phyloP scores from a whole-genome alignment of 2,329 filamentous ascomycete genomes.

The Colletotrichum kahawae region DNA sequence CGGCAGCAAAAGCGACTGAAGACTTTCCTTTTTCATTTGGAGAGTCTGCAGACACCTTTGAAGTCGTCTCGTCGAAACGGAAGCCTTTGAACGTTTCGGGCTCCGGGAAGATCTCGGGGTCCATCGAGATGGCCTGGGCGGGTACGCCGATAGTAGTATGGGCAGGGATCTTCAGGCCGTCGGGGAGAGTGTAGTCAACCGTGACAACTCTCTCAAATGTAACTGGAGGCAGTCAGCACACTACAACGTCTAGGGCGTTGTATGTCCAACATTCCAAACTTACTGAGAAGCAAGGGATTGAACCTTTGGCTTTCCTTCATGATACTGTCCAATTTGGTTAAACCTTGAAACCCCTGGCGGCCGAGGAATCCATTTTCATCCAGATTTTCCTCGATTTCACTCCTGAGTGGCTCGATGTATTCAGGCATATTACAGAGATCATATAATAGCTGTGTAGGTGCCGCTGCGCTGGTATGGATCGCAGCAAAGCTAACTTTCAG shows the following conservation, averaged over 20 bases:
- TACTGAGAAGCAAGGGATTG: background rate
- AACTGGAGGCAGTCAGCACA: background rate
- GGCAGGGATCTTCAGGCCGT: background rate
- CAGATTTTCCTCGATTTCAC: background rate
- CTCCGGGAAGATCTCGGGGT: background rate
- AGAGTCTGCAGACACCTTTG: background rate
- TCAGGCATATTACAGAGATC: conserved; percentile 24
- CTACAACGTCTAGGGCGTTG: background rate
- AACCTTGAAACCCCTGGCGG: background rate
- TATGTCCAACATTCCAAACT: background rate
- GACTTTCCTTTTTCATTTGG: background rate
- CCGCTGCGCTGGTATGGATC: conserved; percentile 31
- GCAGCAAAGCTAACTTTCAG: conserved; percentile 32
- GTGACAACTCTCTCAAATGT: background rate
- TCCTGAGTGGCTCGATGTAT: background rate
- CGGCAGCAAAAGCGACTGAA: too few relatives aligned
- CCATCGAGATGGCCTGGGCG: background rate
- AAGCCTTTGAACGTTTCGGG: background rate
- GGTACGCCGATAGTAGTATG: background rate
- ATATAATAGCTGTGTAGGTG: conserved; percentile 28
- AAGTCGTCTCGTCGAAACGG: background rate
- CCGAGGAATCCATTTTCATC: background rate
- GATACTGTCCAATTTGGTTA: background rate
- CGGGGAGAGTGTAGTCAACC: background rate
- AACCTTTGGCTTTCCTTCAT: background rate